Conservation (phyloP, 768 basidiomycete species). For the Auricularia sp. region DNA sequence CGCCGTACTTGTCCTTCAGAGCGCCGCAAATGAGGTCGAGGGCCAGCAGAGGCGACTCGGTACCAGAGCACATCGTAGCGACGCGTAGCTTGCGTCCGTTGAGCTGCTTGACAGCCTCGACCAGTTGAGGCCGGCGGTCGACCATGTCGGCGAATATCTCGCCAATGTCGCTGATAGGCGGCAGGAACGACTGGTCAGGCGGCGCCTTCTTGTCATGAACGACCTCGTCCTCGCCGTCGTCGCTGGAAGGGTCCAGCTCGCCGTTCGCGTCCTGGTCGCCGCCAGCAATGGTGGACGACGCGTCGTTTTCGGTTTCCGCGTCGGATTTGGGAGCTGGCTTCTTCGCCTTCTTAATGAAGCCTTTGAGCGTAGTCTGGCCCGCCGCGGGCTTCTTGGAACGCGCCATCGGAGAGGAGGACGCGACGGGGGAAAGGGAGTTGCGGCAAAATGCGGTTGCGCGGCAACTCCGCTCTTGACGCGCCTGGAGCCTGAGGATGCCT, state of each 20-base stretch:
- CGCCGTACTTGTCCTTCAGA: conserved; percentile 54
- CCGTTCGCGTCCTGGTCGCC: conserved; percentile 22
- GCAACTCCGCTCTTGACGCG: no score
- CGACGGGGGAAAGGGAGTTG: no score
- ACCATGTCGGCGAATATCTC: conserved; percentile 72
- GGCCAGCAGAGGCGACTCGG: conserved; percentile 88
- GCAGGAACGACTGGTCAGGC: conserved; percentile 55
- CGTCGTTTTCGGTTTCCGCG: neutral
- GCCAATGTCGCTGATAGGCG: conserved; percentile 64
- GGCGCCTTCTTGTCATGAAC: conserved; percentile 21
- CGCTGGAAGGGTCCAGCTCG: conserved; percentile 21
- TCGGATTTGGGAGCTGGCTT: neutral
- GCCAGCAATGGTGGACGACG: neutral
- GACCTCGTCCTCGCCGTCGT: conserved; percentile 14
- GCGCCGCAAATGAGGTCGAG: conserved; percentile 74
- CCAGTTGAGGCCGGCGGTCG: conserved; percentile 52
- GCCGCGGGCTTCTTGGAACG: neutral
- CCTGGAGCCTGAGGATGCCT: no score
- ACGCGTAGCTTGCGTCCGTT: conserved; percentile 79
- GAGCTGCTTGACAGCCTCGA: conserved; percentile 53
- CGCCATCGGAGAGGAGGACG: neutral
- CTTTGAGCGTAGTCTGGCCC: neutral
- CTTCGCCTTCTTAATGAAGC: neutral
- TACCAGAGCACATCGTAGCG: conserved; percentile 97
- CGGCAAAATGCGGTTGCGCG: no score